Evolutionary conservation across 139 green algal species (phyloP).

Genomic region (Ettlia oleoabundans): DNA sequence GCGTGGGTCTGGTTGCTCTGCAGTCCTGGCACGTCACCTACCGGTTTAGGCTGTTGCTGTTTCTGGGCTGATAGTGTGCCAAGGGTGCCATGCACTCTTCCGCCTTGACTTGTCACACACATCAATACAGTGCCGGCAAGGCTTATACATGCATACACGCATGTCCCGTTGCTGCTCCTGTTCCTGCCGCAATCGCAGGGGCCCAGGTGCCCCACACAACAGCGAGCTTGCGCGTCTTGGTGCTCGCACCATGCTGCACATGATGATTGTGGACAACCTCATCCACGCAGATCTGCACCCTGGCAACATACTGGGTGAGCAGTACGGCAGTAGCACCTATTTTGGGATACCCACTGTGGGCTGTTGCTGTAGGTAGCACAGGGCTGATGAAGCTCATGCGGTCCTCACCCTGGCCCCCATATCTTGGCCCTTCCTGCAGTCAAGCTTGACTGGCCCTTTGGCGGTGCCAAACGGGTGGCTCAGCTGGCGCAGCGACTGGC

Average conservation of each 20-base stretch:
- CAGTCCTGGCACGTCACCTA: too few species aligned
- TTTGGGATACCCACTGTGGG: too few species aligned
- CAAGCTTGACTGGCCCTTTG: conserved; percentile 6
- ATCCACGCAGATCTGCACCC: conserved; percentile 92
- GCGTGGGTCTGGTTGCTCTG: too few species aligned
- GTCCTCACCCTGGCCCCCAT: too few species aligned
- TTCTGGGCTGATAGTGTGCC: too few species aligned
- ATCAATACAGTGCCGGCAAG: too few species aligned
- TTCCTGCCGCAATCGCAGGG: conserved; percentile 34
- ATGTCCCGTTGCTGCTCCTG: neutral
- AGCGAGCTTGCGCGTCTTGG: conserved; percentile 76
- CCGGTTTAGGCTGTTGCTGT: too few species aligned
- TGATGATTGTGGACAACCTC: conserved; percentile 97
- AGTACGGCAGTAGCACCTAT: too few species aligned
- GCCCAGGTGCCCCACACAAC: conserved; percentile 61
- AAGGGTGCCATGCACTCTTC: too few species aligned
- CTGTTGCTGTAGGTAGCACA: too few species aligned
- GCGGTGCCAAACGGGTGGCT: neutral
- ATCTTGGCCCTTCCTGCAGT: neutral
- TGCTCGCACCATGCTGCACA: conserved; percentile 89
- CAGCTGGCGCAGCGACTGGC: neutral
- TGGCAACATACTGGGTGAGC: conserved; percentile 83
- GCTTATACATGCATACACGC: neutral
- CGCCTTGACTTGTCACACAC: too few species aligned
- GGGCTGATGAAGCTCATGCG: too few species aligned